Percentiles rank a stretch among this genome's conserved stretches.
These are phyloP conservation scores for Mycena olivaceomarginata DNA, from an alignment of 768 basidiomycete genomes.

Conservation along the genomic window DNA sequence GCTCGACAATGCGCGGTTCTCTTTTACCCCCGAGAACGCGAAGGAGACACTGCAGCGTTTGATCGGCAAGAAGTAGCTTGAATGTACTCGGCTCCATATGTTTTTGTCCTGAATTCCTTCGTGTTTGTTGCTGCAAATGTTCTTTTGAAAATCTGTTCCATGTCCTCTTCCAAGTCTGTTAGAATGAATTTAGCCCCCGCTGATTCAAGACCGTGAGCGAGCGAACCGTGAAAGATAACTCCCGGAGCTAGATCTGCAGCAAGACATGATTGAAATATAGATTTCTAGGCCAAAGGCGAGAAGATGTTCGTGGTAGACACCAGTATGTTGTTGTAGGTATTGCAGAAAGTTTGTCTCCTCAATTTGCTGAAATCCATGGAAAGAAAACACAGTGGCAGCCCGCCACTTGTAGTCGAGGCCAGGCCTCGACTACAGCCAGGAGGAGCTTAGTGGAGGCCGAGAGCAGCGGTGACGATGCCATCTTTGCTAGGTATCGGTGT, in stretches of 20 bases:
- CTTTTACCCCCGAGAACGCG: slow-evolving; percentile 10
- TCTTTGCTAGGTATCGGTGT: too few relatives aligned
- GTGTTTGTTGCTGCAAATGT: background rate
- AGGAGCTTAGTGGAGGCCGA: too few relatives aligned
- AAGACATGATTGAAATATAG: slow-evolving; percentile 9
- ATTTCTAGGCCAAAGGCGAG: slow-evolving; percentile 18
- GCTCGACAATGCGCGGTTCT: slow-evolving; percentile 12
- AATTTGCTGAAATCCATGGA: background rate
- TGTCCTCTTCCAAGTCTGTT: slow-evolving; percentile 5
- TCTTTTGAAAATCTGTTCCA: background rate
- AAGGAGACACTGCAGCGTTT: slow-evolving; percentile 22
- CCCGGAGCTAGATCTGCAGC: slow-evolving; percentile 6
- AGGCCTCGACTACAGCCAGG: too few relatives aligned
- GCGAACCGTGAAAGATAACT: slow-evolving; percentile 2
- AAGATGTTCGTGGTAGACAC: slow-evolving; percentile 16
- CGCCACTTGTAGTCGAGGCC: too few relatives aligned
- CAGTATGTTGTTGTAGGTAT: slow-evolving; percentile 17
- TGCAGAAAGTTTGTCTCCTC: slow-evolving; percentile 14
- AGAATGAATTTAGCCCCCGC: slow-evolving; percentile 2
- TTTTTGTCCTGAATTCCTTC: background rate
- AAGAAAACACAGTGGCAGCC: slow-evolving; percentile 8
- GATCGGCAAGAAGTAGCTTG: slow-evolving; percentile 2
- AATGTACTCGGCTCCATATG: background rate
- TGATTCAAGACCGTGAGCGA: background rate
- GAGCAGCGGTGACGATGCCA: too few relatives aligned